Percentiles rank a stretch among this genome's conserved stretches.
phyloP scores from a whole-genome alignment of 495 filamentous ascomycete species.

The Mycothermus thermophilus region DNA sequence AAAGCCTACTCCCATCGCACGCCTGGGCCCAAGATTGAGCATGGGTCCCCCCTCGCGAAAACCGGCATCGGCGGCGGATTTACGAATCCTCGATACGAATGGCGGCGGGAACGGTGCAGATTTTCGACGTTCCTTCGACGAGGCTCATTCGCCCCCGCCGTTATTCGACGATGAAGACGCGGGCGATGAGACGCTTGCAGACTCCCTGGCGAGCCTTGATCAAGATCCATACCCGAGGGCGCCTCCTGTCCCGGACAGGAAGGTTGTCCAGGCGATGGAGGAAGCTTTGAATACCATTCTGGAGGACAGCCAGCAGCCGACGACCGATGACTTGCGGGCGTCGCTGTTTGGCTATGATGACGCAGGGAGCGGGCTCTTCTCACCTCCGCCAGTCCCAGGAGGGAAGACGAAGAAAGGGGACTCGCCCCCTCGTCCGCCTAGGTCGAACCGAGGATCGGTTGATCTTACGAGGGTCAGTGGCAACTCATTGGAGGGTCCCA shows the following conservation, averaged over 20 bases:
- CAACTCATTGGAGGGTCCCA: background rate
- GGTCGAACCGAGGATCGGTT: conserved; percentile 38
- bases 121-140: conserved; percentile 35
- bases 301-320: conserved; percentile 48
- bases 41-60: conserved; percentile 18
- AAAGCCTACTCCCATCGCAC: conserved; percentile 28
- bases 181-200: conserved; percentile 37
- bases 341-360: conserved; percentile 40
- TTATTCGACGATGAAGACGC: conserved; percentile 44
- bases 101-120: too few species aligned
- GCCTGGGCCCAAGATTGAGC: conserved; percentile 25
- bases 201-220: conserved; percentile 41
- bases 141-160: conserved; percentile 22
- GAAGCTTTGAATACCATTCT: conserved; percentile 90
- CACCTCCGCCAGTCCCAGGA: conserved; percentile 21
- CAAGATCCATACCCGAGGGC: conserved; percentile 26
- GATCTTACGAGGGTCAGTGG: conserved; percentile 27
- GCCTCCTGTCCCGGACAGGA: conserved; percentile 33
- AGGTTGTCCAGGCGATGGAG: conserved; percentile 84
- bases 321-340: conserved; percentile 46
- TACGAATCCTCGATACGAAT: conserved; percentile 20
- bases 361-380: conserved; percentile 34
- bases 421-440: conserved; percentile 4
- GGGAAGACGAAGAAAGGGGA: conserved; percentile 23
- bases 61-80: conserved; percentile 33